Evolutionary conservation across 1,284 basidiomycete genomes (phyloP).

Genomic region (Lentinus polychrous): DNA sequence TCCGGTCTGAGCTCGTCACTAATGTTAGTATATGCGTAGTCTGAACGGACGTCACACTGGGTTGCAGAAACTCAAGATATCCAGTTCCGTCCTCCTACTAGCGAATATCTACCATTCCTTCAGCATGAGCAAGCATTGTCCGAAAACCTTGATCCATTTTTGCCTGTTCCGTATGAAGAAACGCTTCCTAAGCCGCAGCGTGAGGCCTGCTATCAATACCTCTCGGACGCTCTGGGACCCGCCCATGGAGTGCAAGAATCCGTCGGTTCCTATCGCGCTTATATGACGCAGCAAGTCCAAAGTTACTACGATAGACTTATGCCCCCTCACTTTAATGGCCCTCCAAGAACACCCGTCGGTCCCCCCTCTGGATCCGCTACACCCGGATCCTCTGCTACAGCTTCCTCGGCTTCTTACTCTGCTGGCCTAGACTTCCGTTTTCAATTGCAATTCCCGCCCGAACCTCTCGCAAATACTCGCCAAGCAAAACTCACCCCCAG

Average conservation of each 20-base stretch:
- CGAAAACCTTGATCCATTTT: conserved; percentile 3
- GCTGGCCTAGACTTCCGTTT: background rate
- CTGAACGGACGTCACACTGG: conserved; percentile 11
- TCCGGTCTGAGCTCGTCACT: background rate
- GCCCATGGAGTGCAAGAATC: conserved; percentile 41
- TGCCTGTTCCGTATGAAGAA: conserved; percentile 16
- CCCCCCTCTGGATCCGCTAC: conserved; percentile 1
- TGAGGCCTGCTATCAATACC: conserved; percentile 40
- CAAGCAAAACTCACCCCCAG: background rate
- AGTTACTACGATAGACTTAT: conserved; percentile 37
- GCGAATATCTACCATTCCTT: background rate
- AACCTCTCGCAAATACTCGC: background rate
- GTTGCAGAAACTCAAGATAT: conserved; percentile 11
- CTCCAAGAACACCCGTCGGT: background rate
- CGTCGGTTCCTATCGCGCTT: conserved; percentile 44
- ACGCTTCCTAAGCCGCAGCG: conserved; percentile 39
- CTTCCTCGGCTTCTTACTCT: background rate
- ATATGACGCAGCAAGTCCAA: conserved; percentile 43
- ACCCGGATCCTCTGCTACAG: background rate
- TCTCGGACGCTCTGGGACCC: conserved; percentile 42
- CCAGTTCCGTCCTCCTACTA: background rate
- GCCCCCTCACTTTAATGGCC: background rate
- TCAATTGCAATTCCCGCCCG: background rate
- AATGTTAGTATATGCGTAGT: background rate
- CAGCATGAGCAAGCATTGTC: background rate